Base-by-base conservation (phyloP, 2,329 filamentous ascomycete genomes). In the Aspergillus pseudoglaucus region DNA sequence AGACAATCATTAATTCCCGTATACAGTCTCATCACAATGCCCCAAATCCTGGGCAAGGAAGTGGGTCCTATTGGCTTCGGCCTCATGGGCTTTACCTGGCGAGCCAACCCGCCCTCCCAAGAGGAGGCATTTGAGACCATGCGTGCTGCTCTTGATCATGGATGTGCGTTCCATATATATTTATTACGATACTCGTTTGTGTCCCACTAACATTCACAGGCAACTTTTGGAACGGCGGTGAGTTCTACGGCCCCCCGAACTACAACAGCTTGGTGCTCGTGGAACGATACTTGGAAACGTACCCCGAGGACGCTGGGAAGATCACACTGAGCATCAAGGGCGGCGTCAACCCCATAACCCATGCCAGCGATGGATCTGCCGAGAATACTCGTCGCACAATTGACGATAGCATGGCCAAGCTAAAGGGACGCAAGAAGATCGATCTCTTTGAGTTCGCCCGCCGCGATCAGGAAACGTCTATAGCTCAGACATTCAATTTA, bases 391-490 rank as follows among this genome's bases (percentile, higher is more conserved):
- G 78, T 12, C 66, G 67, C 25, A 80, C 75, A 2, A 65, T 85
- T 25, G 77, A 84, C 50, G 75, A 77, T 46, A 74, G 75, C 52
- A 60, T 82, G 10, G 59, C 56, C 6, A 46, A 72, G 9, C 61
- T 78, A 4, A 68, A 71, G 18, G 76, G 75, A 4, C 69, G 66
- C 45, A 79, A 80, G 62, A 75, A 74, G 57, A 65, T 84, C 35
- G 81, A 83, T 58, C 62, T 81, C n/a, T 84, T 82, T 53, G 75
- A 77, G 54, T 74, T 69, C 46, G 74, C 74, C 2, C 70, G 82
- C 18, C 68, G 79, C 33, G 81, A 84, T 55, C 64, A 63, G 42
- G 70, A 70, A 2, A 64, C 67, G 0, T 71, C 74, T 1, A 67
- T 78, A 35, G 72, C 78, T 52, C 67, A 74, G 35, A 74, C 58